Evolutionary conservation across 2,329 filamentous ascomycete genomes (phyloP).

Genomic region (Magnaporthiopsis poae): DNA sequence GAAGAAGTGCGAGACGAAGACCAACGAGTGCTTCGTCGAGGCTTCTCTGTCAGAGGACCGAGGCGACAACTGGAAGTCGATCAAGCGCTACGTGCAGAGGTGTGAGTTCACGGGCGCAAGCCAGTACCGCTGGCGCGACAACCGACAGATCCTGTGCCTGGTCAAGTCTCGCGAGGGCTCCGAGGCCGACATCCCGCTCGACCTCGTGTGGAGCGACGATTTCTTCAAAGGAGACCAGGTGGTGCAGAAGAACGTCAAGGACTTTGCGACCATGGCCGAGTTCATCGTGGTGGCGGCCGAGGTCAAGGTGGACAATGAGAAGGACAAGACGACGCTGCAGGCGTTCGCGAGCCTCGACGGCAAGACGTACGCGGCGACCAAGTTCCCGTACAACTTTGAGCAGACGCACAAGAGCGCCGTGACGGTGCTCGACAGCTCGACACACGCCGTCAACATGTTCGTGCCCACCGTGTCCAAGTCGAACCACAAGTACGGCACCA

Average conservation of each 20-base stretch:
- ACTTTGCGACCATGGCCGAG: slow-evolving; percentile 90
- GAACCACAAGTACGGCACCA: slow-evolving; percentile 66
- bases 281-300: slow-evolving; percentile 83
- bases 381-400: slow-evolving; percentile 78
- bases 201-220: slow-evolving; percentile 68
- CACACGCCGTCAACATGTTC: slow-evolving; percentile 87
- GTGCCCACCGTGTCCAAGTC: slow-evolving; percentile 63
- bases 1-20: slow-evolving; percentile 49
- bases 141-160: slow-evolving; percentile 51
- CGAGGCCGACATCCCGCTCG: slow-evolving; percentile 51
- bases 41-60: slow-evolving; percentile 72
- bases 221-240: slow-evolving; percentile 60
- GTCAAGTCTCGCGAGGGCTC: slow-evolving; percentile 56
- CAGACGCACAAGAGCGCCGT: slow-evolving; percentile 72
- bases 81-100: slow-evolving; percentile 64
- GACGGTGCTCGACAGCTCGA: slow-evolving; percentile 89
- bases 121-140: slow-evolving; percentile 42
- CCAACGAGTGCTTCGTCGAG: slow-evolving; percentile 55
- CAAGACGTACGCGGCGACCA: slow-evolving; percentile 66
- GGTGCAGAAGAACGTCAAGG: slow-evolving; percentile 61
- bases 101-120: slow-evolving; percentile 76
- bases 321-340: slow-evolving; percentile 58
- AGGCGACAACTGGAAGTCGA: slow-evolving; percentile 67
- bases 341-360: slow-evolving; percentile 82
- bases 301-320: slow-evolving; percentile 42